phyloP scores from a whole-genome alignment of 306 rosid species.

The Medicago truncatula region DNA sequence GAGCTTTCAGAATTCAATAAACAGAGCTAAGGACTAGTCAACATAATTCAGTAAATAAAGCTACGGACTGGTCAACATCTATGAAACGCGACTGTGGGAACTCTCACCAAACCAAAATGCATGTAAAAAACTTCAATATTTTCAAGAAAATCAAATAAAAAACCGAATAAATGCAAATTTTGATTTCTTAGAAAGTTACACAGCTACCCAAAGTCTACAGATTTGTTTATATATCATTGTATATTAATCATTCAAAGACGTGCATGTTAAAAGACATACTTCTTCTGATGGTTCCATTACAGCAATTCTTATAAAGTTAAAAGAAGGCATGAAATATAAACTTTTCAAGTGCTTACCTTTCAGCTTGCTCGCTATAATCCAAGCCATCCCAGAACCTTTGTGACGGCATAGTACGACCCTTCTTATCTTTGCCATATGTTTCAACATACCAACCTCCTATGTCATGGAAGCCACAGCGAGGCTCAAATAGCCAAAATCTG shows the following conservation, averaged over 20 bases:
- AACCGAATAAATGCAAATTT: background rate
- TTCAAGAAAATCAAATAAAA: conserved; percentile 30
- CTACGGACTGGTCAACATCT: background rate
- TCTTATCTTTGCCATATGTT: conserved; percentile 85
- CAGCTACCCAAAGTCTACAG: conserved; percentile 13
- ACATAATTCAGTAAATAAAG: background rate
- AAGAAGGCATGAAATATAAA: conserved; percentile 31
- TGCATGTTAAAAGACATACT: conserved; percentile 8
- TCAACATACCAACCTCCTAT: conserved; percentile 96
- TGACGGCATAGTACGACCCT: conserved; percentile 72
- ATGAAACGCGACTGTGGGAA: conserved; percentile 11
- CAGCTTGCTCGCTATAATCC: conserved; percentile 58
- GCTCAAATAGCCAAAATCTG: conserved; percentile 99
- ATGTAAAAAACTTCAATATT: conserved; percentile 30
- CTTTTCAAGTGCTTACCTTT: conserved; percentile 51
- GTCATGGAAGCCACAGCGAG: conserved; percentile 95
- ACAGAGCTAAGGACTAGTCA: background rate
- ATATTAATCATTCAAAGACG: conserved; percentile 13
- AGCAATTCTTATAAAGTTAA: conserved; percentile 16
- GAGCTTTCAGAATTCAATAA: conserved; percentile 13
- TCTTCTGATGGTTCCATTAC: background rate
- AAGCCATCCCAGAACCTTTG: conserved; percentile 85
- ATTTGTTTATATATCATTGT: conserved; percentile 3
- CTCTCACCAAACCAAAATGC: conserved; percentile 25
- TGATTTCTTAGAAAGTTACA: background rate